Evolutionary conservation across 768 basidiomycete species (phyloP).

Genomic region (Cystobasidiopsis lactophilus): DNA sequence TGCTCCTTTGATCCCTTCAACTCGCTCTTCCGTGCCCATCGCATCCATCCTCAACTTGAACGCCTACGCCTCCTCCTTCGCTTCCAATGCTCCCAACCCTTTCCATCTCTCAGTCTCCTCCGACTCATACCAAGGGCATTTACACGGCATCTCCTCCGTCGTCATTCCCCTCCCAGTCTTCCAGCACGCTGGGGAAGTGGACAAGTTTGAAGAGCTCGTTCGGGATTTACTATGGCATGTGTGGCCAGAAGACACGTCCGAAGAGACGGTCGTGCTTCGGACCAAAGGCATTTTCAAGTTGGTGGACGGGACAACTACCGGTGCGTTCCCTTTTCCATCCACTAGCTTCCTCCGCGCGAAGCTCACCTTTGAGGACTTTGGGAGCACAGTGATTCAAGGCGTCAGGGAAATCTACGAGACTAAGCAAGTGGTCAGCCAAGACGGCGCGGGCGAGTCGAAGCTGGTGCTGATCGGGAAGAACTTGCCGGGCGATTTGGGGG

Average conservation of each 20-base stretch:
- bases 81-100: too few relatives aligned
- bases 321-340: not conserved
- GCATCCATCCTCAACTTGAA: conserved; percentile 59
- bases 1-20: conserved; percentile 48
- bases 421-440: conserved; percentile 1
- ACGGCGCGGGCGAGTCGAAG: not conserved
- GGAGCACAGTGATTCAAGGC: conserved; percentile 58
- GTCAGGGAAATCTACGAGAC: conserved; percentile 71
- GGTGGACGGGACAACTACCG: conserved; percentile 30
- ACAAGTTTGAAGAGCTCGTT: conserved; percentile 54
- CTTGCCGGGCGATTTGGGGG: not conserved
- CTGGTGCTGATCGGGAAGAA: not conserved
- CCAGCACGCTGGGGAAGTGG: conserved; percentile 29
- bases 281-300: conserved; percentile 58
- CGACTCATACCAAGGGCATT: conserved; percentile 15
- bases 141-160: conserved; percentile 53
- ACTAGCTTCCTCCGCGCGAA: too few relatives aligned
- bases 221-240: conserved; percentile 64
- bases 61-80: conserved; percentile 49
- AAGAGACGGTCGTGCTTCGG: conserved; percentile 42
- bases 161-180: conserved; percentile 47
- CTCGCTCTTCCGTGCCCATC: conserved; percentile 54
- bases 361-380: conserved; percentile 21
- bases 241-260: conserved; percentile 22
- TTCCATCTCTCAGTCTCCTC: not conserved